These are phyloP conservation scores for Dendrostoma leiphaemia DNA, from an alignment of 2,329 filamentous ascomycete genomes.

Conservation along the genomic window DNA sequence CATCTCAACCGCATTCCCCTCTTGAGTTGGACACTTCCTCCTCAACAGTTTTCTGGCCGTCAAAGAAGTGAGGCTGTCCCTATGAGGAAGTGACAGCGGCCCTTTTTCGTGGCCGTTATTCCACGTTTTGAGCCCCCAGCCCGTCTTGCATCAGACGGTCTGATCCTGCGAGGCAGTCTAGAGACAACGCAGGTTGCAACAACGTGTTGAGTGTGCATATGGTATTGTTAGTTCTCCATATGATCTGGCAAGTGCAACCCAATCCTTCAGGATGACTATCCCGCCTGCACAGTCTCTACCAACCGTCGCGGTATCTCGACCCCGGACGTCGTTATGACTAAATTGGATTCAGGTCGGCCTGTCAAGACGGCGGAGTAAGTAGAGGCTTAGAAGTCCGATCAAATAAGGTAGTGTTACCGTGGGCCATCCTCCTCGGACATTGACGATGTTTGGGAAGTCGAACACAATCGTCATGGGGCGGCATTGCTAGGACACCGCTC, in stretches of 20 bases:
- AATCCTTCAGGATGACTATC: conserved; percentile 18
- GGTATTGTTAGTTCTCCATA: conserved; percentile 1
- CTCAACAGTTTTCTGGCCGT: neutral
- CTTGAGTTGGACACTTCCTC: neutral
- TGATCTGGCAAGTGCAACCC: neutral
- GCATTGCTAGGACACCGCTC: conserved; percentile 4
- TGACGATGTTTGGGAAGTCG: neutral
- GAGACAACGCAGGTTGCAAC: neutral
- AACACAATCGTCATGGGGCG: neutral
- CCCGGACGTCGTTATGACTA: neutral
- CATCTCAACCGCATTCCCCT: too few relatives aligned
- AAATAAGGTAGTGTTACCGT: conserved; percentile 1
- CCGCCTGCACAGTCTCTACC: neutral
- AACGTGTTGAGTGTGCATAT: neutral
- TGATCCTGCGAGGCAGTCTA: conserved; percentile 15
- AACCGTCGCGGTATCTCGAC: neutral
- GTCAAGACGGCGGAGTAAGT: conserved; percentile 5
- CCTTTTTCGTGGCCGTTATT: neutral
- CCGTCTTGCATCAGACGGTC: conserved; percentile 1
- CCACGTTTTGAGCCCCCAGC: conserved; percentile 3
- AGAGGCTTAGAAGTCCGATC: neutral
- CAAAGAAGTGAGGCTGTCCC: neutral
- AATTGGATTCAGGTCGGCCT: neutral
- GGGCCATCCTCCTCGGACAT: neutral
- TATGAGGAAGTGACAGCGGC: neutral